A percentile compares a stretch with the other conserved stretches of the same genome.
phyloP scores from a whole-genome alignment of 2,329 filamentous ascomycete genomes.

The Trematosphaeria pertusa region DNA sequence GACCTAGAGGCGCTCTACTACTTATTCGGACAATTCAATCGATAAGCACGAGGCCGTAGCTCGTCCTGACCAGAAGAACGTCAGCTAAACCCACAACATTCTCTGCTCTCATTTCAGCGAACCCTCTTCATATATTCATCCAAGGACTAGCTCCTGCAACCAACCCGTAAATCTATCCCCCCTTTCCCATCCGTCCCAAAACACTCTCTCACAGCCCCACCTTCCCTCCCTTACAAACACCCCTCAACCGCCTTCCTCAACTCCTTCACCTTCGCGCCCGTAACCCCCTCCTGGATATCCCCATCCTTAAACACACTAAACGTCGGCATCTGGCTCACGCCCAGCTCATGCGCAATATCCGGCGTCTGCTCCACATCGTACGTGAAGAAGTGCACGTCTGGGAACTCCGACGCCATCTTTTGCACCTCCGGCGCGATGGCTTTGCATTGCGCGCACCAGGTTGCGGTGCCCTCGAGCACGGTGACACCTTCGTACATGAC shows the following conservation, averaged over 20 bases:
- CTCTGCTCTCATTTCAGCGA: no score
- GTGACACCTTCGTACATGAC: slow-evolving; percentile 40
- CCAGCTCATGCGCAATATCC: slow-evolving; percentile 40
- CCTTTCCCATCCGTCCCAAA: no score
- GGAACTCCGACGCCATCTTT: slow-evolving; percentile 33
- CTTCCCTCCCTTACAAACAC: slow-evolving; percentile 18
- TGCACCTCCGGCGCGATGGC: slow-evolving; percentile 35
- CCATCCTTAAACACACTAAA: slow-evolving; percentile 41
- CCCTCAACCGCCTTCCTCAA: slow-evolving; percentile 31
- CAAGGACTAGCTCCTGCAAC: no score
- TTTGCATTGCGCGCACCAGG: slow-evolving; percentile 39
- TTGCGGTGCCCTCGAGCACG: slow-evolving; percentile 39
- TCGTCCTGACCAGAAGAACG: no score
- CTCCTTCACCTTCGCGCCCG: slow-evolving; percentile 28
- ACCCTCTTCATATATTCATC: no score
- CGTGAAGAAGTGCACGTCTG: slow-evolving; percentile 34
- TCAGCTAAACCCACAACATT: no score
- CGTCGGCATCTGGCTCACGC: slow-evolving; percentile 34
- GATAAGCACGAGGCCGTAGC: no score
- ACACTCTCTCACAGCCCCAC: no score
- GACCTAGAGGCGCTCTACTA: no score
- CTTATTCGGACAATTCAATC: no score
- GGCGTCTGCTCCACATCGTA: slow-evolving; percentile 41
- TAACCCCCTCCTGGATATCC: slow-evolving; percentile 33
- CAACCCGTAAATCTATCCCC: no score